Evolutionary conservation across 495 filamentous ascomycete genomes (phyloP), one percentile per base, ranked within the genome.

Genomic region (Xylaria palmicola): DNA sequence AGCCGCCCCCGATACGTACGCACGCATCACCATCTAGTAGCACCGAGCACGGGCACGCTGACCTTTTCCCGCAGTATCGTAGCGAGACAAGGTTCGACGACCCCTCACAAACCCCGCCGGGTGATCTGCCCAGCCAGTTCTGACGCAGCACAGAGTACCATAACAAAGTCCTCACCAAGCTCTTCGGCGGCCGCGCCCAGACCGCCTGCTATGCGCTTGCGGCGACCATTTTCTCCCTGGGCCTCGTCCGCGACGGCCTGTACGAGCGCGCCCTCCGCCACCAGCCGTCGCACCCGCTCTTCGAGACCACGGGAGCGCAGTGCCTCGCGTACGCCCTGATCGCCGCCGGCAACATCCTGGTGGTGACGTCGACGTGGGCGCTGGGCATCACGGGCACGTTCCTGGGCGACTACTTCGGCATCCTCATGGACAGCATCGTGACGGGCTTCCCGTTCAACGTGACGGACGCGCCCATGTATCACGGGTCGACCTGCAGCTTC

Each of bases 371-470:
- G 61, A 98, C 96, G 78, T 97, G 87, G 85, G 89, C 86, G 27
- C 84, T 98, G n/a, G 94, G 94, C 44, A 81, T 98, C 62, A 98
- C 94, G 9, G 95, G 94, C 57, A 98, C 94, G 64, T 98, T 97
- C 73, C 80, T 98, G 26, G 94, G 94, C 58, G 94, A 98, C 78
- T 98, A 98, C 79, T 98, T 96, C 68, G 94, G 94, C 37, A 98
- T 98, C 70, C 80, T 98, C 63, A 95, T 98, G 94, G 92, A 97
- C 69, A 81, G 85, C 68, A 91, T 90, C 48, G 92, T 98, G 44
- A 96, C 91, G 5, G 86, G 88, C 10, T 98, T 98, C 72, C 94
- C 94, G 1, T 98, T 98, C 85, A 97, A 92, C 75, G 78, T 98
- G 53, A 93, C 89, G 26, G 85, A 86, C 62, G 90, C 92, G 37